Evolutionary conservation across 106 monocot genomes (phyloP).

Genomic region (Allium cepa): DNA sequence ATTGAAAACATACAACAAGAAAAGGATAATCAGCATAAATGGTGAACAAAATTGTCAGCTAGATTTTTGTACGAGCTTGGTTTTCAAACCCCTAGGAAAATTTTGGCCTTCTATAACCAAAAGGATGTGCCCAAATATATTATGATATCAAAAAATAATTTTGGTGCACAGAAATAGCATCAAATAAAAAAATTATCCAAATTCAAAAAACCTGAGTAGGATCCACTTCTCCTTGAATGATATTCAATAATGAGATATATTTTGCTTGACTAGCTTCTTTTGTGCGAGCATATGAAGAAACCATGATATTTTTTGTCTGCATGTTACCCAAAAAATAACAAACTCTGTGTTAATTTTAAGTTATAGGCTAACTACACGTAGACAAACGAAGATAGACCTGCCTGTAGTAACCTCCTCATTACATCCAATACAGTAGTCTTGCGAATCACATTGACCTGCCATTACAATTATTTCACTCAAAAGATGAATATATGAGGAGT

Average conservation of each 20-base stretch:
- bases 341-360: not conserved
- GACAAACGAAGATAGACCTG: conserved; percentile 5
- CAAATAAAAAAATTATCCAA: not conserved
- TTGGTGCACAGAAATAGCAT: too few species aligned
- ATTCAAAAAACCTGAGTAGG: conserved; percentile 79
- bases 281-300: conserved; percentile 96
- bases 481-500: too few species aligned
- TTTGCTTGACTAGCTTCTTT: conserved; percentile 99
- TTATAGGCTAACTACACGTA: too few species aligned
- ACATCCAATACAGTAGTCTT: conserved; percentile 98
- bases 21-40: too few species aligned
- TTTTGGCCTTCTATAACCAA: too few species aligned
- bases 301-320: conserved; percentile 98
- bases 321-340: conserved; percentile 10
- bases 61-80: too few species aligned
- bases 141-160: too few species aligned
- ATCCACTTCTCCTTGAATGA: conserved; percentile 98
- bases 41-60: too few species aligned
- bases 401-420: conserved; percentile 94
- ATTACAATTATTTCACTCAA: not conserved
- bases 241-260: conserved; percentile 96
- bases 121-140: too few species aligned
- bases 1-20: too few species aligned
- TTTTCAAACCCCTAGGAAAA: too few species aligned
- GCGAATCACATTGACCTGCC: conserved; percentile 90